A percentile compares a stretch with the other conserved stretches of the same genome.
These are phyloP conservation scores for Pichia phayaonensis DNA, from an alignment of 805 yeast genomes.

Conservation along the genomic window DNA sequence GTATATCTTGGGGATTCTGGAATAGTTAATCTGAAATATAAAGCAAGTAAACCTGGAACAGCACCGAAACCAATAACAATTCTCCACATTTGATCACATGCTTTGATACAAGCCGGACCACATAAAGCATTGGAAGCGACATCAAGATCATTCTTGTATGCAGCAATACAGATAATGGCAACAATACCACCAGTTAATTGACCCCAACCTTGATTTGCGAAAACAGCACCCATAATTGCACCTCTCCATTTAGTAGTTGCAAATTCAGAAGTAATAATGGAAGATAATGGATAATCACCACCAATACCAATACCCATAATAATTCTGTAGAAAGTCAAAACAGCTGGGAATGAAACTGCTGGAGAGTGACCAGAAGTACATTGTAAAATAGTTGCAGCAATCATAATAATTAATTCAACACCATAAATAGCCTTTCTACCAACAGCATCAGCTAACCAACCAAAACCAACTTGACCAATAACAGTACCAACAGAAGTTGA, in stretches of 20 bases:
- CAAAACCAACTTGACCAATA: slow-evolving; percentile 82
- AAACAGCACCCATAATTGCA: slow-evolving; percentile 94
- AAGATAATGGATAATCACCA: slow-evolving; percentile 92
- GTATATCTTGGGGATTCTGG: slow-evolving; percentile 94
- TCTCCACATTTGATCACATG: slow-evolving; percentile 95
- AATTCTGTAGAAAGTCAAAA: slow-evolving; percentile 71
- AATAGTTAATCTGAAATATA: slow-evolving; percentile 86
- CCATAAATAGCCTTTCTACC: slow-evolving; percentile 91
- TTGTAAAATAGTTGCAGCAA: slow-evolving; percentile 70
- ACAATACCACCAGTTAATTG: slow-evolving; percentile 84
- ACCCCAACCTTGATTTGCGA: slow-evolving; percentile 97
- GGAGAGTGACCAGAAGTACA: slow-evolving; percentile 65
- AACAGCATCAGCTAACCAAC: slow-evolving; percentile 68
- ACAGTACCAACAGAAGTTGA: slow-evolving; percentile 94
- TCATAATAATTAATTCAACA: slow-evolving; percentile 77
- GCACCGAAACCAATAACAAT: slow-evolving; percentile 81
- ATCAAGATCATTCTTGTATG: slow-evolving; percentile 55
- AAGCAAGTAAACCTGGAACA: slow-evolving; percentile 78
- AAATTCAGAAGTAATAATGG: slow-evolving; percentile 89
- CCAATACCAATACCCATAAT: slow-evolving; percentile 95
- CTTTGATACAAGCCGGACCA: slow-evolving; percentile 58
- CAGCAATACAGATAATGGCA: slow-evolving; percentile 68
- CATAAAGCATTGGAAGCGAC: slow-evolving; percentile 55
- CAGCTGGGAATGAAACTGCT: slow-evolving; percentile 66
- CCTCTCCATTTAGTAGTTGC: slow-evolving; percentile 97